Conservation (phyloP, 2,329 filamentous ascomycete genomes). For the Emericellopsis atlantica region DNA sequence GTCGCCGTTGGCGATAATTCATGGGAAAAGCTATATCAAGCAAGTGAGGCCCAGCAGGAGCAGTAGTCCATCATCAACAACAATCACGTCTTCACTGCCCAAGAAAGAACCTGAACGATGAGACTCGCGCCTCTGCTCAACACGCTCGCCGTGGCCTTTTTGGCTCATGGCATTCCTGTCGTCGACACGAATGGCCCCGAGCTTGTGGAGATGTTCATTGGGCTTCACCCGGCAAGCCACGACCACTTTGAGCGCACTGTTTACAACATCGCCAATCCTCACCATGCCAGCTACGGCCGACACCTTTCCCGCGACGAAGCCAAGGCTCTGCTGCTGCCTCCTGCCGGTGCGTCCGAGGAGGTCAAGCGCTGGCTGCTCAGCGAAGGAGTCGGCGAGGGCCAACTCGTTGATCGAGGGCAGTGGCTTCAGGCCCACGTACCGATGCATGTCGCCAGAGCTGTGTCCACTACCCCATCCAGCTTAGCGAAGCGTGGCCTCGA, state of each 20-base stretch:
- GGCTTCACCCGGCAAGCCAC: conserved; percentile 11
- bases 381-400: conserved; percentile 19
- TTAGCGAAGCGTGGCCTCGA: conserved; percentile 11
- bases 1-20: too few relatives aligned
- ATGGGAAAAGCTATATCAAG: too few relatives aligned
- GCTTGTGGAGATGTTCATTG: conserved; percentile 13
- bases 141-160: neutral
- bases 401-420: conserved; percentile 20
- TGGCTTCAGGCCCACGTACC: conserved; percentile 29
- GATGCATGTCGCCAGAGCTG: conserved; percentile 16
- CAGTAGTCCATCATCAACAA: too few relatives aligned
- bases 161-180: neutral
- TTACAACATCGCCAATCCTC: conserved; percentile 34
- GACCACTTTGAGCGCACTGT: conserved; percentile 27
- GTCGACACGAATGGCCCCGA: too few relatives aligned
- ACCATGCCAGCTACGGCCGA: conserved; percentile 30
- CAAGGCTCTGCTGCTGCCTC: conserved; percentile 32
- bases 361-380: conserved; percentile 31
- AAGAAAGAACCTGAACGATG: too few relatives aligned
- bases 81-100: too few relatives aligned
- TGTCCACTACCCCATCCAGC: conserved; percentile 10
- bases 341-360: conserved; percentile 19
- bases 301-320: conserved; percentile 35
- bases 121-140: neutral
- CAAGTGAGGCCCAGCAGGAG: too few relatives aligned